phyloP scores from a whole-genome alignment of 2,329 filamentous ascomycete species.

The Sporothrix curviconia region DNA sequence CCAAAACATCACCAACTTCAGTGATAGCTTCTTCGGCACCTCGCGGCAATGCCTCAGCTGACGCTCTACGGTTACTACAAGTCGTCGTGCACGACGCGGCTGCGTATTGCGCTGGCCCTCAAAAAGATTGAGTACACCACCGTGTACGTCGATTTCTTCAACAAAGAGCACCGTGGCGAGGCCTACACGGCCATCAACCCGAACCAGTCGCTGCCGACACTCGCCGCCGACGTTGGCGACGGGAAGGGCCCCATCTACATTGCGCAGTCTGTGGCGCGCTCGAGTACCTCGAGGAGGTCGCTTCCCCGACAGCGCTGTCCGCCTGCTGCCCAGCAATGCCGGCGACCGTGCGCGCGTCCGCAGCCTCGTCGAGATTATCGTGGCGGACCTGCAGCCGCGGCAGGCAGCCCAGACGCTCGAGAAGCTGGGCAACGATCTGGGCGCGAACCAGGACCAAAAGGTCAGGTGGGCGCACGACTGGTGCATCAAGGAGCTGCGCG shows the following conservation, averaged over 20 bases:
- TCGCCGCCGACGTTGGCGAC: constrained; percentile 32
- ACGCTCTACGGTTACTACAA: constrained; percentile 55
- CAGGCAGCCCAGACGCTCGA: constrained; percentile 51
- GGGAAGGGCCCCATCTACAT: neutral
- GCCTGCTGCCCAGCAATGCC: constrained; percentile 37
- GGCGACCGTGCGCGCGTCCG: constrained; percentile 43
- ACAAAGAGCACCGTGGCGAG: constrained; percentile 42
- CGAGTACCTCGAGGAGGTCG: constrained; percentile 56
- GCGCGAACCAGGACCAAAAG: constrained; percentile 24
- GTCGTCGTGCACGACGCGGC: constrained; percentile 55
- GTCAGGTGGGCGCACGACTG: constrained; percentile 43
- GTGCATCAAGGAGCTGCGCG: constrained; percentile 46
- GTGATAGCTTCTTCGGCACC: no score
- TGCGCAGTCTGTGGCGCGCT: constrained; percentile 48
- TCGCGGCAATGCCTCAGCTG: constrained; percentile 10
- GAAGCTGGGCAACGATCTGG: constrained; percentile 36
- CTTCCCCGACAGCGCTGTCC: constrained; percentile 35
- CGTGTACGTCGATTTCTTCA: constrained; percentile 47
- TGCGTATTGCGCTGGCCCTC: constrained; percentile 53
- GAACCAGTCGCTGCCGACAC: constrained; percentile 47
- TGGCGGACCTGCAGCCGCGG: constrained; percentile 52
- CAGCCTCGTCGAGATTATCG: constrained; percentile 47
- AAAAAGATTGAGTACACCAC: constrained; percentile 45
- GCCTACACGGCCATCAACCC: constrained; percentile 46
- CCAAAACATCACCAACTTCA: no score